phyloP scores from a whole-genome alignment of 2,329 filamentous ascomycete genomes.

The Leptographium galeiforme region DNA sequence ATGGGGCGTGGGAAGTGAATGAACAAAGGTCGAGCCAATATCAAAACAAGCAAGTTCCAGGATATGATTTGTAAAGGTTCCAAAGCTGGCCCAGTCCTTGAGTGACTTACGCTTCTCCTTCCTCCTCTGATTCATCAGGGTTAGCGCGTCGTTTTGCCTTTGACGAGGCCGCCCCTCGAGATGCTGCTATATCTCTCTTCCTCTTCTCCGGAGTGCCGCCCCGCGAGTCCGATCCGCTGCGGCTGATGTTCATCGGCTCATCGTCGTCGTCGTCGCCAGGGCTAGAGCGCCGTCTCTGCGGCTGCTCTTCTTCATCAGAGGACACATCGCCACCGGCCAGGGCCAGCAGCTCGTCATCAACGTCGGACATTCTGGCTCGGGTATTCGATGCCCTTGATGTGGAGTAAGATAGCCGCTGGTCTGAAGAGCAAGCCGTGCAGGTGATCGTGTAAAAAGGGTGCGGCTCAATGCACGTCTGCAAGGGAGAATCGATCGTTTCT shows the following conservation, averaged over 20 bases:
- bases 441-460: background rate
- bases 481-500: too few relatives aligned
- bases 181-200: conserved; percentile 19
- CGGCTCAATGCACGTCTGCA: too few relatives aligned
- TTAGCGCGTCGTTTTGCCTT: conserved; percentile 38
- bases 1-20: too few relatives aligned
- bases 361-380: conserved; percentile 56
- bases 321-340: conserved; percentile 67
- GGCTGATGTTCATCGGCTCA: conserved; percentile 37
- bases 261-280: conserved; percentile 47
- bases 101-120: conserved; percentile 65
- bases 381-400: background rate
- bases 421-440: background rate
- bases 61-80: too few relatives aligned
- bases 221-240: conserved; percentile 31
- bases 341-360: conserved; percentile 88
- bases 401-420: background rate
- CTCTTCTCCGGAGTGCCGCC: conserved; percentile 27
- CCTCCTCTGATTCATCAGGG: conserved; percentile 53
- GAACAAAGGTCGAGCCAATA: too few relatives aligned
- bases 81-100: too few relatives aligned
- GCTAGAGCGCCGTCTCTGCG: conserved; percentile 38
- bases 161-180: conserved; percentile 20
- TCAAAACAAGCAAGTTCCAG: too few relatives aligned
- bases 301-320: conserved; percentile 44